These are phyloP conservation scores for Cephalotrichum gorgonifer DNA, from an alignment of 2,329 filamentous ascomycete species.

Conservation along the genomic window DNA sequence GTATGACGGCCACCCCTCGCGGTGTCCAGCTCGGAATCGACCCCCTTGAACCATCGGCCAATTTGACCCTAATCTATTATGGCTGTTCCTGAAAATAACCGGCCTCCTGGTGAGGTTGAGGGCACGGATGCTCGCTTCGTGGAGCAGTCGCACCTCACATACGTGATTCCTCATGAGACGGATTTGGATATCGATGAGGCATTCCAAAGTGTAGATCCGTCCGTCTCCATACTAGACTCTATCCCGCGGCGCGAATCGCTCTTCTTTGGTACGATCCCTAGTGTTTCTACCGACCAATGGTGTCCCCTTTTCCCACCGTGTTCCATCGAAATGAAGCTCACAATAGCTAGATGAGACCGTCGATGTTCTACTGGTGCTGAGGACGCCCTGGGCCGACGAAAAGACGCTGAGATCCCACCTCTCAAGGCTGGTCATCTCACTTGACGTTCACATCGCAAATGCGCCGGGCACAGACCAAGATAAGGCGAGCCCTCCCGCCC, in stretches of 20 bases:
- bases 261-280: slow-evolving; percentile 68
- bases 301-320: slow-evolving; percentile 19
- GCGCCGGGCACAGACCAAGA: slow-evolving; percentile 37
- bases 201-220: slow-evolving; percentile 31
- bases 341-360: slow-evolving; percentile 61
- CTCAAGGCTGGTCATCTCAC: slow-evolving; percentile 49
- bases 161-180: slow-evolving; percentile 48
- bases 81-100: slow-evolving; percentile 17
- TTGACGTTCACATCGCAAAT: slow-evolving; percentile 59
- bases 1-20: neutral
- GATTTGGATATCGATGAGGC: slow-evolving; percentile 41
- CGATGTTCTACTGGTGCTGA: slow-evolving; percentile 57
- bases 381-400: slow-evolving; percentile 50
- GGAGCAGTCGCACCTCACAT: slow-evolving; percentile 48
- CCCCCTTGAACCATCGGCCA: neutral
- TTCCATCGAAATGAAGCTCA: slow-evolving; percentile 14
- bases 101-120: slow-evolving; percentile 13
- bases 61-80: slow-evolving; percentile 11
- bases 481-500: slow-evolving; percentile 26
- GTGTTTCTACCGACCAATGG: no score
- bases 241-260: slow-evolving; percentile 54
- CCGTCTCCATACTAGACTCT: slow-evolving; percentile 39
- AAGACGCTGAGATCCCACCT: slow-evolving; percentile 47
- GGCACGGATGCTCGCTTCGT: slow-evolving; percentile 34
- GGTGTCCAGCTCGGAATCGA: neutral